Percentiles rank a stretch among this genome's conserved stretches.
phyloP scores from a whole-genome alignment of 2,329 filamentous ascomycete genomes.

The Neodidymelliopsis sp. region DNA sequence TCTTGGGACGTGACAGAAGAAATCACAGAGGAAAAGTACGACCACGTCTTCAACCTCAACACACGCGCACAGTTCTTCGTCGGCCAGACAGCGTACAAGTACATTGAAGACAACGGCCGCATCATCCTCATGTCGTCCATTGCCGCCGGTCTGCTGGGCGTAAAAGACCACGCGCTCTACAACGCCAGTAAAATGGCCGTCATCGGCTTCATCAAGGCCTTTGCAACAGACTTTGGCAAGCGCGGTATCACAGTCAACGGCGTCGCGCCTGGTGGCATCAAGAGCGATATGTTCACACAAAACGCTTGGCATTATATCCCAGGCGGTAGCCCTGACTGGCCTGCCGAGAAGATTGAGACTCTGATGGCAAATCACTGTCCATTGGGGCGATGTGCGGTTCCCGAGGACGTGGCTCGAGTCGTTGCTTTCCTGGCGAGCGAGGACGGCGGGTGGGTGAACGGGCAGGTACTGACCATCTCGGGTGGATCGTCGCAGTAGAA shows the following conservation, averaged over 20 bases:
- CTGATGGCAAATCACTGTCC: constrained; percentile 60
- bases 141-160: constrained; percentile 70
- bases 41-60: constrained; percentile 74
- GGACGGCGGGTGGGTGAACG: constrained; percentile 53
- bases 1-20: constrained; percentile 73
- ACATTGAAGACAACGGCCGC: constrained; percentile 73
- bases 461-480: constrained; percentile 52
- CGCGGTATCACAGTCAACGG: constrained; percentile 75
- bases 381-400: constrained; percentile 57
- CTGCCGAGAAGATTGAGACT: constrained; percentile 58
- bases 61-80: constrained; percentile 79
- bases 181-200: constrained; percentile 76
- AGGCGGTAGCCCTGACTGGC: constrained; percentile 57
- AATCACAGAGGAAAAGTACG: constrained; percentile 73
- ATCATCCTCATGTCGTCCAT: constrained; percentile 79
- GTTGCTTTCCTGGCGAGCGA: constrained; percentile 51
- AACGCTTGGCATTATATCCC: constrained; percentile 65
- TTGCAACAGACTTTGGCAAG: constrained; percentile 74
- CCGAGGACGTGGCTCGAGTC: constrained; percentile 55
- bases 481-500: constrained; percentile 51
- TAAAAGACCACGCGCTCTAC: constrained; percentile 76
- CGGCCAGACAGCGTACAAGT: constrained; percentile 75
- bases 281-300: constrained; percentile 77
- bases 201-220: constrained; percentile 74
- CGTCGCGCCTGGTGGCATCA: constrained; percentile 75